These are phyloP conservation scores for Fremontodendron californicum DNA, from an alignment of 345 rosid species.

Conservation along the genomic window DNA sequence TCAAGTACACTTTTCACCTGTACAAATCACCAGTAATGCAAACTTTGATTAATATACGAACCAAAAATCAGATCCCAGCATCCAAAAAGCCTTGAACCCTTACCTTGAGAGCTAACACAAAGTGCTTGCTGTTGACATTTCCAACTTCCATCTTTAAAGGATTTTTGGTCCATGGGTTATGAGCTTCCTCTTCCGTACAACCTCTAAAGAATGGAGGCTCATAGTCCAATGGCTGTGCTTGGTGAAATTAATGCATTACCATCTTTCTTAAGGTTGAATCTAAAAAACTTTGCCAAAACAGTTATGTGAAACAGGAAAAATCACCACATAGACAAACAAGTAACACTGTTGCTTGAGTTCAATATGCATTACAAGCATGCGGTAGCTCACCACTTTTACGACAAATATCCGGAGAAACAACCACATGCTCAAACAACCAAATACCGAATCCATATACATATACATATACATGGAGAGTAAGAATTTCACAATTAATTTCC, in stretches of 20 bases:
- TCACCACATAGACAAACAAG: not conserved
- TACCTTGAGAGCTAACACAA: slow-evolving; percentile 81
- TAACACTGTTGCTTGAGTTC: not conserved
- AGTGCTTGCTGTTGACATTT: slow-evolving; percentile 94
- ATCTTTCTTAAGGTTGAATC: not conserved
- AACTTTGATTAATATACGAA: slow-evolving; percentile 1
- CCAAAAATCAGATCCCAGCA: slow-evolving; percentile 6
- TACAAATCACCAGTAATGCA: slow-evolving; percentile 13
- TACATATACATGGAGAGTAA: not conserved
- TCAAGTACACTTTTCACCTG: slow-evolving; percentile 98
- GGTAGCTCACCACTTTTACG: not conserved
- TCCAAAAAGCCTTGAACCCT: slow-evolving; percentile 12
- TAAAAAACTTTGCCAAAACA: not conserved
- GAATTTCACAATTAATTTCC: slow-evolving; percentile 3
- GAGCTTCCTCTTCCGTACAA: slow-evolving; percentile 80
- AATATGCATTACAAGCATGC: slow-evolving; percentile 9
- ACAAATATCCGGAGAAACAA: not conserved
- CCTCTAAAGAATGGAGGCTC: slow-evolving; percentile 96
- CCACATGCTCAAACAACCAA: not conserved
- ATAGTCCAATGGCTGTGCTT: slow-evolving; percentile 74
- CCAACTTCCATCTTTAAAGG: slow-evolving; percentile 97
- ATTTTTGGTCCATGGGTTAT: slow-evolving; percentile 72
- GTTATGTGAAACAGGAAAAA: slow-evolving; percentile 11
- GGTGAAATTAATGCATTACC: slow-evolving; percentile 6
- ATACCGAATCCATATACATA: not conserved